phyloP scores from a whole-genome alignment of 78 protist species.

The Tieghemostelium lacteum region DNA sequence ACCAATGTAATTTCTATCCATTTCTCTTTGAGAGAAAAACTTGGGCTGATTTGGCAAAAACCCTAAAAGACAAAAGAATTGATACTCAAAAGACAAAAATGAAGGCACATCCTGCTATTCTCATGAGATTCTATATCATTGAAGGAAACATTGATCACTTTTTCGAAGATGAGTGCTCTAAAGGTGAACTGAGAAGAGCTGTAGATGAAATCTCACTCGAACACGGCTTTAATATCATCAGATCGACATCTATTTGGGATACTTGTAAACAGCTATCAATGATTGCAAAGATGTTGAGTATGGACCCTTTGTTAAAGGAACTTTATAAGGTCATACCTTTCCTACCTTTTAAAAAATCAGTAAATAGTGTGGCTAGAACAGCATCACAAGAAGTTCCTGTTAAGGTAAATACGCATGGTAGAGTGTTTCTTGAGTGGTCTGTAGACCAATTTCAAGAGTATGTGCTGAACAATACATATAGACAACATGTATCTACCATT shows the following conservation, averaged over 20 bases:
- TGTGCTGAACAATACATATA: background rate
- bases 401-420: too few relatives aligned
- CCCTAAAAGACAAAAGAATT: background rate
- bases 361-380: background rate
- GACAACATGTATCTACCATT: too few relatives aligned
- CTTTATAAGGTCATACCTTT: background rate
- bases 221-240: constrained; percentile 16
- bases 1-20: constrained; percentile 7
- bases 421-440: background rate
- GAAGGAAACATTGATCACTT: constrained; percentile 4
- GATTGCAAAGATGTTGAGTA: constrained; percentile 35
- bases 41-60: constrained; percentile 12
- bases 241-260: constrained; percentile 7
- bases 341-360: background rate
- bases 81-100: constrained; percentile 17
- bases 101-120: background rate
- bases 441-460: background rate
- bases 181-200: background rate
- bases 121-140: constrained; percentile 12
- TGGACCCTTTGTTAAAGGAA: background rate
- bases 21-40: constrained; percentile 57
- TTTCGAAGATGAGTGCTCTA: background rate
- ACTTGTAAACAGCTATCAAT: constrained; percentile 19
- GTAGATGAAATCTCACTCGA: background rate
- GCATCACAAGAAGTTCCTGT: background rate